A percentile compares a stretch with the other conserved stretches of the same genome.
Conservation (phyloP, 2,329 filamentous ascomycete species). For the Cadophora luteo-olivacea region DNA sequence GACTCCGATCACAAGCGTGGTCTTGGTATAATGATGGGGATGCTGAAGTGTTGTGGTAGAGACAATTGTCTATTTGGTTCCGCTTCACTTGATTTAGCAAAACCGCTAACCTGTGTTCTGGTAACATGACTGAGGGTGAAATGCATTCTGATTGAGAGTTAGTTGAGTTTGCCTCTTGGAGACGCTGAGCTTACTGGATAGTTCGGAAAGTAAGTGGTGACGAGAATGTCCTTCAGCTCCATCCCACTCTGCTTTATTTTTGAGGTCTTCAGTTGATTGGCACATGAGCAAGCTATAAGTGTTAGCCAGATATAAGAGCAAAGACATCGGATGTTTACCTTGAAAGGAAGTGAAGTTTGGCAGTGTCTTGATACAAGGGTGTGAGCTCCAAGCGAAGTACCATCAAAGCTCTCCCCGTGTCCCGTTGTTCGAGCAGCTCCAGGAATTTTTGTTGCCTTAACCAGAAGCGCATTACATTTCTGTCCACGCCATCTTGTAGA, state of each 20-base stretch:
- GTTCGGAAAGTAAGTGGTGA: slow-evolving; percentile 74
- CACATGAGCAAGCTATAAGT: slow-evolving; percentile 82
- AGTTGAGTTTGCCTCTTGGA: slow-evolving; percentile 24
- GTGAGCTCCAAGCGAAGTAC: slow-evolving; percentile 91
- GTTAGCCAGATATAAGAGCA: slow-evolving; percentile 1
- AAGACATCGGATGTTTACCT: slow-evolving; percentile 53
- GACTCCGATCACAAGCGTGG: slow-evolving; percentile 79
- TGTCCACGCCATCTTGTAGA: slow-evolving; percentile 76
- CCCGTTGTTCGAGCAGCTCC: slow-evolving; percentile 80
- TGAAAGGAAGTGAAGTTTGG: slow-evolving; percentile 81
- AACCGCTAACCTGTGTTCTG: slow-evolving; percentile 83
- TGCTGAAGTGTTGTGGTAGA: slow-evolving; percentile 83
- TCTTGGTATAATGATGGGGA: slow-evolving; percentile 89
- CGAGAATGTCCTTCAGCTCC: slow-evolving; percentile 79
- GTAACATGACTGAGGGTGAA: slow-evolving; percentile 96
- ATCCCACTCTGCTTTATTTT: slow-evolving; percentile 81
- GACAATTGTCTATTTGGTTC: slow-evolving; percentile 80
- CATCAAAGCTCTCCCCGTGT: slow-evolving; percentile 75
- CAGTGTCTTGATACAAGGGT: slow-evolving; percentile 79
- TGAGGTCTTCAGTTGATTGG: slow-evolving; percentile 76
- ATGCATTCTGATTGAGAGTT: slow-evolving; percentile 70
- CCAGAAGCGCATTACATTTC: slow-evolving; percentile 83
- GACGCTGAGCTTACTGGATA: slow-evolving; percentile 71
- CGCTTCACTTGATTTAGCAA: slow-evolving; percentile 85
- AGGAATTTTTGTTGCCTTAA: slow-evolving; percentile 94